Percentiles rank a stretch among this genome's conserved stretches.
Conservation (phyloP, 805 yeast species). For the Clavispora santaluciae region DNA sequence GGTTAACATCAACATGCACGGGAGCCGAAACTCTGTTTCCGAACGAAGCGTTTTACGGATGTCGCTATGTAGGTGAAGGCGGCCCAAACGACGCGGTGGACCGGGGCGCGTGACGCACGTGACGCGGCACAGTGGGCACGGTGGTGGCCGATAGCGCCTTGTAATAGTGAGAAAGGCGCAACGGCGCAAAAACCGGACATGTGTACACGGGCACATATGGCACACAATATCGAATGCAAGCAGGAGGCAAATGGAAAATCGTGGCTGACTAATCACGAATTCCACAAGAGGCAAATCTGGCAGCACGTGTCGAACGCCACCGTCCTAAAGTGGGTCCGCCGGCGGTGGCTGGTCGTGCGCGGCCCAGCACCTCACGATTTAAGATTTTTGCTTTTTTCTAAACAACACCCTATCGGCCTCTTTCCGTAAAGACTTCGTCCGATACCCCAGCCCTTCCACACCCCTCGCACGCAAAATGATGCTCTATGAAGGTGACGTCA, state of each 20-base stretch:
- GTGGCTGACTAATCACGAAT: too few relatives aligned
- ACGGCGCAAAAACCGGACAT: background rate
- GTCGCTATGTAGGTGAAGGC: too few relatives aligned
- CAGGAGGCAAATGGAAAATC: too few relatives aligned
- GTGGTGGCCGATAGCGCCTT: background rate
- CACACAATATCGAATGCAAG: background rate
- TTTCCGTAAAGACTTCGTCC: background rate
- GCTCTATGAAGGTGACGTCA: conserved; percentile 20
- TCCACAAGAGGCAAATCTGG: too few relatives aligned
- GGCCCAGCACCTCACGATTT: background rate
- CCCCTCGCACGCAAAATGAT: conserved; percentile 10
- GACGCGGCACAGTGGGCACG: too few relatives aligned
- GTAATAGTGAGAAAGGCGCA: background rate
- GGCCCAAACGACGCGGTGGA: too few relatives aligned
- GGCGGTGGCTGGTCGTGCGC: background rate
- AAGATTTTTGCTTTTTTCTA: background rate
- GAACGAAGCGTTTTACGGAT: too few relatives aligned
- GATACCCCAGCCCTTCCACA: background rate
- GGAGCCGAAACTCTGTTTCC: too few relatives aligned
- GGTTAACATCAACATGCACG: too few relatives aligned
- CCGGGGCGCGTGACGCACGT: too few relatives aligned
- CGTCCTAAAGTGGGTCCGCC: background rate
- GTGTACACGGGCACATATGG: background rate
- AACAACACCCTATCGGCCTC: conserved; percentile 1
- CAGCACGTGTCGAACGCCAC: background rate